Evolutionary conservation across 352 stramenopile genomes (phyloP), one percentile per base, ranked within the genome.

Genomic region (Phytophthora cajani): DNA sequence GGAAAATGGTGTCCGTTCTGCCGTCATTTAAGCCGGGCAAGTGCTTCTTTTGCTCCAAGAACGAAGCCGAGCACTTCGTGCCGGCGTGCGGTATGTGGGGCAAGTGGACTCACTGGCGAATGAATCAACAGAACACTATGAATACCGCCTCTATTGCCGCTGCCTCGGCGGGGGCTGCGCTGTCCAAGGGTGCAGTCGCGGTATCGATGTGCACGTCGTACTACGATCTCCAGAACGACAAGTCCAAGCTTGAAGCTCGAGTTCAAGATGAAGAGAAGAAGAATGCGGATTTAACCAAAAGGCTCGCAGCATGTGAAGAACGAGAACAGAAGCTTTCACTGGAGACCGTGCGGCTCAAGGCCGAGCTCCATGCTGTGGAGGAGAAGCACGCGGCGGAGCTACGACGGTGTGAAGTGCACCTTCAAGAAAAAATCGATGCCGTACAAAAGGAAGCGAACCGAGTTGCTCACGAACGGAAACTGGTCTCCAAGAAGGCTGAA

Each of bases 41-140:
- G 54, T 95, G 88, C 54, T 95, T 95, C 59, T 95, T 95, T 62
- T 95, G 88, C 66, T 89, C 83, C 30, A 93, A 95, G 59, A 93
- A 92, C 30, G 86, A 90, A 8, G 84, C 87, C 1, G 85, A 93
- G 55, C 88, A 95, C 33, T 89, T 92, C 49, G 88, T 95, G 0
- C 88, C 88, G 17, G 82, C 85, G 14, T 94, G 88, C 23, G 85
- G 85, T 2, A 89, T 94, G 80, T 95, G 86, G 86, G 86, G 86
- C 19, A 94, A 94, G 58, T 95, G 86, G 86, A 91, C 88, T 2
- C 84, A 95, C 60, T 94, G 88, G 88, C 82, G 86, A 27, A 91
- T 95, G 88, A 88, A 87, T 60, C 84, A 92, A 57, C 84, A 92
- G 53, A 75, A 88, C 21, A 76, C 75, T 23, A 64, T 80, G 36